These are phyloP conservation scores for Actinomortierella wolfii DNA, from an alignment of 371 early-diverging fungal species.

Conservation along the genomic window DNA sequence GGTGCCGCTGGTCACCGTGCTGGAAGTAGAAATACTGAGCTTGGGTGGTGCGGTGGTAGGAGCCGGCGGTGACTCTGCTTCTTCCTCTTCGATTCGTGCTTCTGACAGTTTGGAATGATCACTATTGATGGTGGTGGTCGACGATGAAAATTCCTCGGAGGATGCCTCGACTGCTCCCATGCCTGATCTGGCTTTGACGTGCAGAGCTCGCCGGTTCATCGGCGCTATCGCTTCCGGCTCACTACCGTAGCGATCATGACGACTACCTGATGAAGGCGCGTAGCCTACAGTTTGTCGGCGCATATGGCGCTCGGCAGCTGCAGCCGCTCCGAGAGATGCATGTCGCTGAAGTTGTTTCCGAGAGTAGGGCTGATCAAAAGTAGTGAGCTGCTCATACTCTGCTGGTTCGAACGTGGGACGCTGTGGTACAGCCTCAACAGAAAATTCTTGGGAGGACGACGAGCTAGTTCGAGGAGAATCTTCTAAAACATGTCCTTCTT, in stretches of 20 bases:
- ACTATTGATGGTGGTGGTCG: too few relatives aligned
- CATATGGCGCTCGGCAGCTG: conserved; percentile 18
- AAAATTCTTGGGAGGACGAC: conserved; percentile 19
- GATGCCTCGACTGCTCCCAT: too few relatives aligned
- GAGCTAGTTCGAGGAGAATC: conserved; percentile 35
- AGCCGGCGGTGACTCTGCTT: too few relatives aligned
- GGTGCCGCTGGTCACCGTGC: too few relatives aligned
- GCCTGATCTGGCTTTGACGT: conserved; percentile 9
- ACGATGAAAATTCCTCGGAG: too few relatives aligned
- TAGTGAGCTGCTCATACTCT: conserved; percentile 33
- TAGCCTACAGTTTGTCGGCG: conserved; percentile 34
- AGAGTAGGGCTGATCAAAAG: conserved; percentile 33
- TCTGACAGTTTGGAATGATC: too few relatives aligned
- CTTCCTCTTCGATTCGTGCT: too few relatives aligned
- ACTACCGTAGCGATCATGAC: conserved; percentile 21
- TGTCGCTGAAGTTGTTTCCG: conserved; percentile 35
- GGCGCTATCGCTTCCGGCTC: conserved; percentile 15
- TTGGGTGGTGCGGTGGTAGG: too few relatives aligned
- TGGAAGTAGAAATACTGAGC: too few relatives aligned
- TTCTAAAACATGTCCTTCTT: conserved; percentile 30
- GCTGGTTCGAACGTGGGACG: neutral
- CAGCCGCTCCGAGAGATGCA: conserved; percentile 9
- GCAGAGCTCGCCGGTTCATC: conserved; percentile 11
- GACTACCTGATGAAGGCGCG: conserved; percentile 1
- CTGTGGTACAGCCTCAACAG: conserved; percentile 3